Conservation (phyloP, 768 basidiomycete species). For the Tylopilus plumbeoviolaceoides region DNA sequence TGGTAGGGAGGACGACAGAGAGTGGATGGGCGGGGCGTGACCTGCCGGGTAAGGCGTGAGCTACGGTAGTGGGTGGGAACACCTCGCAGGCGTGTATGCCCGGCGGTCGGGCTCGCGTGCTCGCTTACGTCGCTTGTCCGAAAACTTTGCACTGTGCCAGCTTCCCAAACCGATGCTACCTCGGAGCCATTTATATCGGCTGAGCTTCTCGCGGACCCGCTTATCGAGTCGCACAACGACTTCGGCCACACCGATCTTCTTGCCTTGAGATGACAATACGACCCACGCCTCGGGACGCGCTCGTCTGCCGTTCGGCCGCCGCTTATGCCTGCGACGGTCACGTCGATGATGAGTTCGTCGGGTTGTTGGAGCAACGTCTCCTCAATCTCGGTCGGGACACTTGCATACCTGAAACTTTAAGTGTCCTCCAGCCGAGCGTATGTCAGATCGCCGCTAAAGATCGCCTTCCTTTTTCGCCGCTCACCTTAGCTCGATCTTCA, state of each 20-base stretch:
- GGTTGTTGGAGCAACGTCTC: conserved; percentile 60
- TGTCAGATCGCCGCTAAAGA: neutral
- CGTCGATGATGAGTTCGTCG: conserved; percentile 50
- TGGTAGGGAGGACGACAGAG: too few relatives aligned
- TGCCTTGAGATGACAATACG: conserved; percentile 57
- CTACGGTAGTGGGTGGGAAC: too few relatives aligned
- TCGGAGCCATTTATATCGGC: conserved; percentile 72
- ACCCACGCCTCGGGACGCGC: conserved; percentile 76
- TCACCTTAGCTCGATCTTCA: conserved; percentile 72
- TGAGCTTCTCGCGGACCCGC: conserved; percentile 62
- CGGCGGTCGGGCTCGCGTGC: too few relatives aligned
- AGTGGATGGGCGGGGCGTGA: too few relatives aligned
- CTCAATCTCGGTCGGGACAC: conserved; percentile 83
- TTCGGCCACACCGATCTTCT: conserved; percentile 38
- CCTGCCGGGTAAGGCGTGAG: too few relatives aligned
- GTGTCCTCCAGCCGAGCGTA: conserved; percentile 50
- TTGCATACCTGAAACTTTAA: conserved; percentile 77
- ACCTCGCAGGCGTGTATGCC: too few relatives aligned
- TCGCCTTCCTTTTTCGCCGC: neutral
- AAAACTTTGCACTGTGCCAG: too few relatives aligned
- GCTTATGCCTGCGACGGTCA: conserved; percentile 66
- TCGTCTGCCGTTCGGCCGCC: conserved; percentile 71
- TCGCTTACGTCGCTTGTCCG: too few relatives aligned
- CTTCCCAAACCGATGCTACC: conserved; percentile 76
- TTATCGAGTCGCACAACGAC: conserved; percentile 47